A percentile compares a stretch with the other conserved stretches of the same genome.
Conservation (phyloP, 129 eudicot genomes). For the Chrysanthemum seticuspe region DNA sequence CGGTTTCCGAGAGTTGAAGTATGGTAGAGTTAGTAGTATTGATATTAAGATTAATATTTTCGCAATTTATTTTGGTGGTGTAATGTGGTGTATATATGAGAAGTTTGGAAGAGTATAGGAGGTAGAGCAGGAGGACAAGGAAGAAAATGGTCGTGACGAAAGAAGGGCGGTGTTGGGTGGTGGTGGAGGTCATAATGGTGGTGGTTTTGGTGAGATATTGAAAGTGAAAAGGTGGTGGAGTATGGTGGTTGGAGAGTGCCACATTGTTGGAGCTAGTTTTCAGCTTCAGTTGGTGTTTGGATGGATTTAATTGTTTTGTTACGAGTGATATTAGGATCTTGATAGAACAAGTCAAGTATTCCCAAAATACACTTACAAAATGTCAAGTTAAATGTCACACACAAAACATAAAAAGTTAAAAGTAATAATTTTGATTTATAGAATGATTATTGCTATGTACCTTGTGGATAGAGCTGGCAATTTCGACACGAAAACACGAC, state of each 20-base stretch:
- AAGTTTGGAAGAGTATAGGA: conserved; percentile 51
- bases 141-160: conserved; percentile 27
- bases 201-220: conserved; percentile 27
- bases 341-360: conserved; percentile 5
- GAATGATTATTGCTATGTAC: too few relatives aligned
- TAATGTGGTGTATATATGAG: conserved; percentile 18
- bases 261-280: conserved; percentile 11
- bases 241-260: conserved; percentile 18
- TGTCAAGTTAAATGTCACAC: not conserved
- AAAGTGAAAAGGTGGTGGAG: conserved; percentile 13
- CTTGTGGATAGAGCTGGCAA: too few relatives aligned
- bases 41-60: not conserved
- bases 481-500: too few relatives aligned
- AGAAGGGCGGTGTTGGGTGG: conserved; percentile 37
- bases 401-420: not conserved
- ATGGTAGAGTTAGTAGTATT: not conserved
- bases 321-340: conserved; percentile 45
- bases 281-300: conserved; percentile 24
- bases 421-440: too few relatives aligned
- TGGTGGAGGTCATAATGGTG: conserved; percentile 34
- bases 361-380: not conserved
- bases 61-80: conserved; percentile 14
- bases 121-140: conserved; percentile 36
- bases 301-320: conserved; percentile 34
- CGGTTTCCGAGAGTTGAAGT: conserved; percentile 5